Percentiles rank a stretch among this genome's conserved stretches.
Evolutionary conservation across 1,284 basidiomycete genomes (phyloP).

Genomic region (Sporisorium sorghi): DNA sequence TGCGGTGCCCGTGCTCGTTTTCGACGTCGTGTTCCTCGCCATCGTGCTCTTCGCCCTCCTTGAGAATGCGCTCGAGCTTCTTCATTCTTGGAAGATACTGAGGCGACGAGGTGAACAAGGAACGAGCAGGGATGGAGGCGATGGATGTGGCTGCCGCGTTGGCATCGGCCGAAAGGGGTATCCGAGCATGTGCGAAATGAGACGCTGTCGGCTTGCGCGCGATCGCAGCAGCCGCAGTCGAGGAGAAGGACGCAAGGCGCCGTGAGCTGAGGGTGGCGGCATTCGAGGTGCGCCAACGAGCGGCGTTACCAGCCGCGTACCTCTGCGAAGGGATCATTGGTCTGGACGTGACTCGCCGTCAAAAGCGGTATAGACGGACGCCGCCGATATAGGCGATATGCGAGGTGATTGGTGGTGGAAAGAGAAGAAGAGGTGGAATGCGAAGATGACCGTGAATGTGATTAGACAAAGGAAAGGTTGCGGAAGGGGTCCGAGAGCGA

Average conservation of each 20-base stretch:
- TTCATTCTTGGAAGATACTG: conserved; percentile 46
- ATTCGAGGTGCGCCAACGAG: conserved; percentile 32
- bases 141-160: neutral
- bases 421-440: neutral
- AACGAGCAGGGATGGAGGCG: conserved; percentile 13
- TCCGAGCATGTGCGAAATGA: conserved; percentile 9
- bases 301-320: conserved; percentile 40
- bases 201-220: conserved; percentile 1
- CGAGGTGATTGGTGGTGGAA: neutral
- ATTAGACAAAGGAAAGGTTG: conserved; percentile 1
- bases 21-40: conserved; percentile 42
- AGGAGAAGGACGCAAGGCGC: conserved; percentile 22
- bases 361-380: neutral
- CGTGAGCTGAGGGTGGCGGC: conserved; percentile 15
- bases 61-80: conserved; percentile 21
- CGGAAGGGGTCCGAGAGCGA: conserved; percentile 22
- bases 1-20: conserved; percentile 28
- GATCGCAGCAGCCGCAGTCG: conserved; percentile 5
- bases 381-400: neutral
- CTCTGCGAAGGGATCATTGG: conserved; percentile 47
- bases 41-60: conserved; percentile 30
- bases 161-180: conserved; percentile 4
- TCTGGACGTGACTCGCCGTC: neutral
- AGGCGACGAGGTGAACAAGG: conserved; percentile 40
- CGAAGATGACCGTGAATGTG: neutral